Evolutionary conservation across 805 yeast genomes (phyloP).

Genomic region (Blastobotrys mokoenaii): DNA sequence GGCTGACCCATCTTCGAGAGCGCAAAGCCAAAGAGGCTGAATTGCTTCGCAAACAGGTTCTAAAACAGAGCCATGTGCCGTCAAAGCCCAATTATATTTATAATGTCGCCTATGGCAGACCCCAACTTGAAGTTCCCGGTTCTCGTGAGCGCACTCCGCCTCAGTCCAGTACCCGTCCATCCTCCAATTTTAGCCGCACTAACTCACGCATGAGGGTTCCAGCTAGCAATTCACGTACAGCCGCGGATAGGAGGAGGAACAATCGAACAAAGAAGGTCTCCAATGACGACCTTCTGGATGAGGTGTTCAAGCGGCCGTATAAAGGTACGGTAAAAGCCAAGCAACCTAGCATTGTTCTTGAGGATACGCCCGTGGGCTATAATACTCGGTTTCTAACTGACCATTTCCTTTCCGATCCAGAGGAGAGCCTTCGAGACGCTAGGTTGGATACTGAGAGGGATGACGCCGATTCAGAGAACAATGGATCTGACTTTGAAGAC

Average conservation of each 20-base stretch:
- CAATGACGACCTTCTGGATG: conserved; percentile 23
- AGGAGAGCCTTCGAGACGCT: background rate
- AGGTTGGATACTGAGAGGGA: background rate
- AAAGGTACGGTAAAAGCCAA: conserved; percentile 18
- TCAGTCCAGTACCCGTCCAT: background rate
- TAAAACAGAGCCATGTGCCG: conserved; percentile 2
- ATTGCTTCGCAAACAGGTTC: conserved; percentile 6
- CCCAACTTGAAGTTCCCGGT: background rate
- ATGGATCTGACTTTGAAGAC: conserved; percentile 2
- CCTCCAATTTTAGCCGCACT: background rate
- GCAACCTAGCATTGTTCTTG: background rate
- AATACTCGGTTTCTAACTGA: no score
- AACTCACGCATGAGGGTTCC: no score
- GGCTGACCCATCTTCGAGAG: conserved; percentile 7
- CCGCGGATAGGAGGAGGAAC: background rate
- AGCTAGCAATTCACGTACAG: background rate
- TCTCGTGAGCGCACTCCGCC: background rate
- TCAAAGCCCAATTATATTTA: no score
- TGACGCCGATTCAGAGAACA: conserved; percentile 4
- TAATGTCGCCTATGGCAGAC: no score
- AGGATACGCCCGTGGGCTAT: background rate
- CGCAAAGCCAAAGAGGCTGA: conserved; percentile 5
- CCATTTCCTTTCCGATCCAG: conserved; percentile 3
- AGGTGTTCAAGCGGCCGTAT: conserved; percentile 24
- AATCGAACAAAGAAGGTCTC: conserved; percentile 14